Base-by-base conservation (phyloP, 2,329 filamentous ascomycete genomes). In the Trichoderma koningiopsis region DNA sequence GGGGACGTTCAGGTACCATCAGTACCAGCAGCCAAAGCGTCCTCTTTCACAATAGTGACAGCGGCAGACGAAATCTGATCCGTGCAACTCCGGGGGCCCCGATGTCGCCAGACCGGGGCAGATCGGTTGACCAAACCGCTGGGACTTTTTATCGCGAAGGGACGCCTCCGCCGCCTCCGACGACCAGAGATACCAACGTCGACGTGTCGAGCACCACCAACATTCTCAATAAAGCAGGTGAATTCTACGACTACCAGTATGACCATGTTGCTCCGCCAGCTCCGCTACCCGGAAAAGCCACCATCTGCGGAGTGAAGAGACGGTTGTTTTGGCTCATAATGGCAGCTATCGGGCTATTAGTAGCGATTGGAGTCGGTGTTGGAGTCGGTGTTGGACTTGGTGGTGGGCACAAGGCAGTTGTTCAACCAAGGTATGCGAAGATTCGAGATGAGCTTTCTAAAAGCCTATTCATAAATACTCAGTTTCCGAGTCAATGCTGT, bases 281-380 rank as follows among this genome's bases (percentile, higher is more conserved):
- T 1, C 56, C 65, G 1, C 40, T 68, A 16, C 65, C 65, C 1
- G 22, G 22, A 2, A 35, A n/a, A 4, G 67, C 71, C 37, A 74
- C 71, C 14, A 69, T 70, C 8, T 74, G 67, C 52, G 72, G 79
- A 2, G 40, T 81, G 58, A 75, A 71, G 62, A 77, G 72, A 64
- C 75, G 76, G 31, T 68, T 76, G 40, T 79, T 83, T 53, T 83
- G 79, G 80, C 59, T 82, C 5, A 31, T 81, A 1, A 37, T 68
- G 35, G 59, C 29, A 16, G 72, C 75, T 2, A 72, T 77, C 3
- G 61, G 77, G 5, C 6, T 83, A 7, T 53, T 79, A 22, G 68
- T 84, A 1, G 81, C 78, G 0, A 76, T 84, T 3, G 82, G 82
- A 4, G 76, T 83, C 5, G 79, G 79, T 0, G 78, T 81, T 1